These are phyloP conservation scores for Podila clonocystis DNA, from an alignment of 192 early-diverging fungal species.

Conservation along the genomic window DNA sequence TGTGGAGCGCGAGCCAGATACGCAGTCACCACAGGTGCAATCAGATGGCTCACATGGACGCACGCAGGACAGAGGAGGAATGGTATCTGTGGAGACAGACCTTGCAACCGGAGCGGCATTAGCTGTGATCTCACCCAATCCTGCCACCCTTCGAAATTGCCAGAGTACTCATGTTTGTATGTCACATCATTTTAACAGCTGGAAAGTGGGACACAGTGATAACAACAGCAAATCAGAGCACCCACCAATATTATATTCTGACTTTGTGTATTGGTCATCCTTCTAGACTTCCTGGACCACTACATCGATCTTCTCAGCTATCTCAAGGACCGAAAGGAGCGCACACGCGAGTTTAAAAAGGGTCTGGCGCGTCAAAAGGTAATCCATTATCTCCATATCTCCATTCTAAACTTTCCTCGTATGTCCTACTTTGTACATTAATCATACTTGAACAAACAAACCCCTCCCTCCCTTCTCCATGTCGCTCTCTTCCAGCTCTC, in stretches of 20 bases:
- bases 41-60: neutral
- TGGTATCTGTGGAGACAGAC: neutral
- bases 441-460: neutral
- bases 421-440: too few species aligned
- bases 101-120: neutral
- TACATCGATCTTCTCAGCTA: conserved; percentile 87
- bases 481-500: conserved; percentile 36
- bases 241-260: neutral
- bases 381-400: neutral
- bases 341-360: conserved; percentile 66
- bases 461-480: neutral
- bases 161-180: conserved; percentile 36
- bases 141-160: conserved; percentile 32
- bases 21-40: neutral
- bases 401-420: too few species aligned
- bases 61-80: neutral
- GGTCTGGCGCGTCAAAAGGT: conserved; percentile 27
- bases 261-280: too few species aligned
- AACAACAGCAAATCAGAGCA: neutral
- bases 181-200: neutral
- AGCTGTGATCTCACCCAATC: neutral
- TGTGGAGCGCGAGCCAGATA: neutral
- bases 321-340: conserved; percentile 70
- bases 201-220: too few species aligned
- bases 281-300: conserved; percentile 79